Conservation (phyloP, 345 rosid species). For the Dimocarpus longan region DNA sequence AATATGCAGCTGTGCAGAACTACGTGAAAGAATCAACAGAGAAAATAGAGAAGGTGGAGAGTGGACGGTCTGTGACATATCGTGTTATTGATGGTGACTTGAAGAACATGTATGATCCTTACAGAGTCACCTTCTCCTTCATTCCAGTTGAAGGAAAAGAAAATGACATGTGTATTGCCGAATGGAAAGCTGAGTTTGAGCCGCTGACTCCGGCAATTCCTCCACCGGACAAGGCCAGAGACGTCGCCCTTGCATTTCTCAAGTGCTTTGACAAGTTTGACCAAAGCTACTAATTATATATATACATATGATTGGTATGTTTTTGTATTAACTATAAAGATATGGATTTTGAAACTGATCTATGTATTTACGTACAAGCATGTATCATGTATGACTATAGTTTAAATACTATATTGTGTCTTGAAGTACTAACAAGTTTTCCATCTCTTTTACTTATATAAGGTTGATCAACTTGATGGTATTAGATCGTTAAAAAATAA, state of each 20-base stretch:
- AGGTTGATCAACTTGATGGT: neutral
- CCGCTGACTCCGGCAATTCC: slow-evolving; percentile 30
- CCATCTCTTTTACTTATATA: neutral
- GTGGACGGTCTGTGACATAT: slow-evolving; percentile 42
- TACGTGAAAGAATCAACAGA: slow-evolving; percentile 45
- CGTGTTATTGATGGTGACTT: slow-evolving; percentile 39
- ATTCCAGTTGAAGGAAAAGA: slow-evolving; percentile 30
- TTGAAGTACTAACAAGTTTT: neutral
- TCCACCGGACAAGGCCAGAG: slow-evolving; percentile 43
- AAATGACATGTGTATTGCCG: slow-evolving; percentile 34
- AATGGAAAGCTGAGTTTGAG: slow-evolving; percentile 43
- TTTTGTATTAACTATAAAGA: neutral
- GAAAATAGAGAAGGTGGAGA: slow-evolving; percentile 41
- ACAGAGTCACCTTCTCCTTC: slow-evolving; percentile 42
- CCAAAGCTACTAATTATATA: slow-evolving; percentile 2
- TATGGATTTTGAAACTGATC: neutral
- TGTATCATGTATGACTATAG: neutral
- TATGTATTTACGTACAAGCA: too few relatives aligned
- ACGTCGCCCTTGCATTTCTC: slow-evolving; percentile 45
- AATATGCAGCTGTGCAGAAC: slow-evolving; percentile 30
- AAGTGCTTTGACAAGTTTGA: slow-evolving; percentile 36
- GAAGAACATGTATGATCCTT: slow-evolving; percentile 38
- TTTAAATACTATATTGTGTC: neutral
- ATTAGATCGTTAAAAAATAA: too few relatives aligned
- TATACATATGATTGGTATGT: neutral